Evolutionary conservation across 768 basidiomycete genomes (phyloP).

Genomic region (Hygrocybe punicea): DNA sequence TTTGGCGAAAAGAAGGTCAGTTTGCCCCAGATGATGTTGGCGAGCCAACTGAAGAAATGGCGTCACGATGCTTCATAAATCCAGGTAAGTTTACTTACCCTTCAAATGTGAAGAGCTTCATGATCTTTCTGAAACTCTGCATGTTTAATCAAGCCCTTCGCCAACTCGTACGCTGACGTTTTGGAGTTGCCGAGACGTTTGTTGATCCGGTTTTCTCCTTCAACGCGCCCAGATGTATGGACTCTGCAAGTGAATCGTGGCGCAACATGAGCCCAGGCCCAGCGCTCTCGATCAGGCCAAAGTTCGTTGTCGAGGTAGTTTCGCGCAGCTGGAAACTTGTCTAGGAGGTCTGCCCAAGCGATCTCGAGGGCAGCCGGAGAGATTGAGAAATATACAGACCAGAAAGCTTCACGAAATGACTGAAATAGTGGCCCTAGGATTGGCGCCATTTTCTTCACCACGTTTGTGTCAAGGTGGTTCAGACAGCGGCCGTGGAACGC

Average conservation of each 20-base stretch:
- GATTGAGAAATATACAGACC: slow-evolving; percentile 26
- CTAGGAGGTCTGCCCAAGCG: slow-evolving; percentile 16
- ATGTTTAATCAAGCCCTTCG: slow-evolving; percentile 14
- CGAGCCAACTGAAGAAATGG: slow-evolving; percentile 21
- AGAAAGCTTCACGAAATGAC: slow-evolving; percentile 27
- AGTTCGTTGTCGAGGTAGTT: slow-evolving; percentile 29
- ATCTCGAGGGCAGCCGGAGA: slow-evolving; percentile 31
- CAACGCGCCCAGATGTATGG: slow-evolving; percentile 32
- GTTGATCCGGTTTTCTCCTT: slow-evolving; percentile 30
- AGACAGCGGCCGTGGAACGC: slow-evolving; percentile 31
- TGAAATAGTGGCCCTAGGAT: slow-evolving; percentile 19
- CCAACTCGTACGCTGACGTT: slow-evolving; percentile 5
- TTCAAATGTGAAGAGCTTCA: slow-evolving; percentile 18
- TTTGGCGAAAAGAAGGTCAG: slow-evolving; percentile 28
- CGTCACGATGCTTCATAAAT: background rate
- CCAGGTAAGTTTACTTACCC: slow-evolving; percentile 15
- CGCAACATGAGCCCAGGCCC: slow-evolving; percentile 36
- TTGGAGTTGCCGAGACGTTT: slow-evolving; percentile 26
- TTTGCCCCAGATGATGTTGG: slow-evolving; percentile 20
- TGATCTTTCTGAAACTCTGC: slow-evolving; percentile 25
- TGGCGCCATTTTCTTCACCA: slow-evolving; percentile 20
- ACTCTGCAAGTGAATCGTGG: slow-evolving; percentile 32
- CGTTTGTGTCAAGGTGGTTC: slow-evolving; percentile 30
- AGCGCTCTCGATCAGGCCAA: slow-evolving; percentile 28
- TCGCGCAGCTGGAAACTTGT: slow-evolving; percentile 14